phyloP scores from a whole-genome alignment of 2,329 filamentous ascomycete genomes.

The Fusarium beomiforme region DNA sequence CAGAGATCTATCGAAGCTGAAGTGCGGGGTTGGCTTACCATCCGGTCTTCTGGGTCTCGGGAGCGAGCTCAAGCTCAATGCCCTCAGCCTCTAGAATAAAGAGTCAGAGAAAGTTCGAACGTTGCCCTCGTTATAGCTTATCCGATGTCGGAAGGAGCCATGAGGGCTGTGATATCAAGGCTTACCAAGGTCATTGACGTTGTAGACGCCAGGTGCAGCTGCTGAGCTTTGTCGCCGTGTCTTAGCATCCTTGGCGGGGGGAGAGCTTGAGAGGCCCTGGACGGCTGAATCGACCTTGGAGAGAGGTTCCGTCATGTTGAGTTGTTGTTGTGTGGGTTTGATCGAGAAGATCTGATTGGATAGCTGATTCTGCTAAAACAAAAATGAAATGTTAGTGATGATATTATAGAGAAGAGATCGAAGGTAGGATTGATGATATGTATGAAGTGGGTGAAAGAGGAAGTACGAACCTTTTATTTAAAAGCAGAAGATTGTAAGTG shows the following conservation, averaged over 20 bases:
- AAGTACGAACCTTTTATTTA: conserved; percentile 36
- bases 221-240: conserved; percentile 78
- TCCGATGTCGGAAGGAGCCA: conserved; percentile 22
- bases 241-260: conserved; percentile 68
- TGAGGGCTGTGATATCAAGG: conserved; percentile 22
- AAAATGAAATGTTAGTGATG: conserved; percentile 18
- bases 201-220: conserved; percentile 71
- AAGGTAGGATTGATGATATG: background rate
- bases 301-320: conserved; percentile 64
- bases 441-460: background rate
- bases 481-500: conserved; percentile 40
- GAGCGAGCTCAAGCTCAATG: conserved; percentile 76
- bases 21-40: conserved; percentile 69
- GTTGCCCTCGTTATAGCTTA: background rate
- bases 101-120: conserved; percentile 25
- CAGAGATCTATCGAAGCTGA: background rate
- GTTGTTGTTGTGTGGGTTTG: conserved; percentile 33
- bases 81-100: conserved; percentile 72
- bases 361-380: conserved; percentile 28
- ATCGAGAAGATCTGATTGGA: conserved; percentile 35
- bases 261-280: conserved; percentile 76
- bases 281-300: conserved; percentile 93
- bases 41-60: conserved; percentile 87
- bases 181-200: conserved; percentile 88
- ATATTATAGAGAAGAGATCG: background rate